phyloP scores from a whole-genome alignment of 345 rosid genomes.

The Syzygium oleosum region DNA sequence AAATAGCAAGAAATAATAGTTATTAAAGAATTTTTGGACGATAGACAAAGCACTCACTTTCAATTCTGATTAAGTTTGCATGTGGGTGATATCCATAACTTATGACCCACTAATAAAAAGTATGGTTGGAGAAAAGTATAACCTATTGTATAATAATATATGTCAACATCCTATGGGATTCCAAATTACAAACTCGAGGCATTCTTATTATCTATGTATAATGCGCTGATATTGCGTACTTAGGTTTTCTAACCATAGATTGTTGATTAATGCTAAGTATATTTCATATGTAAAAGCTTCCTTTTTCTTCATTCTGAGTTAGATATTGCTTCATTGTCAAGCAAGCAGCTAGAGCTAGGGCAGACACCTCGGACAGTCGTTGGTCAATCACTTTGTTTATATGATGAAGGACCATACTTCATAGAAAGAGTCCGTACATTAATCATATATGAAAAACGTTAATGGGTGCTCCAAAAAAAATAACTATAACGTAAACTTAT shows the following conservation, averaged over 20 bases:
- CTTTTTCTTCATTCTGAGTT: not conserved
- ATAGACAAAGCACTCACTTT: not conserved
- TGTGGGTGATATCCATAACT: not conserved
- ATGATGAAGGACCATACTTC: not conserved
- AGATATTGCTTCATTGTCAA: not conserved
- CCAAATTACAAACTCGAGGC: not conserved
- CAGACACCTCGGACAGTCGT: not conserved
- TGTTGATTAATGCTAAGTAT: not conserved
- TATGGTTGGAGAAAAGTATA: not conserved
- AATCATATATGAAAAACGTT: not conserved
- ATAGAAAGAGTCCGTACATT: not conserved
- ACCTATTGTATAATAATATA: not conserved
- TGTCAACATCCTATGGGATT: not conserved
- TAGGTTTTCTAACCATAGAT: not conserved
- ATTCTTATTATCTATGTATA: not conserved
- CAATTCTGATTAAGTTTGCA: not conserved
- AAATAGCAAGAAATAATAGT: not conserved
- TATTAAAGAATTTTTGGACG: not conserved
- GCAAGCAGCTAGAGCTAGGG: not conserved
- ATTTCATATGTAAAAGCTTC: not conserved
- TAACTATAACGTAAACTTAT: not conserved
- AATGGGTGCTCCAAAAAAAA: not conserved
- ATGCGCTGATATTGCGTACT: not conserved
- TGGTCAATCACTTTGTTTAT: not conserved
- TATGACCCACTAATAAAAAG: not conserved